Base-by-base conservation (phyloP, 495 filamentous ascomycete genomes). In the Penicillium egyptiacum region DNA sequence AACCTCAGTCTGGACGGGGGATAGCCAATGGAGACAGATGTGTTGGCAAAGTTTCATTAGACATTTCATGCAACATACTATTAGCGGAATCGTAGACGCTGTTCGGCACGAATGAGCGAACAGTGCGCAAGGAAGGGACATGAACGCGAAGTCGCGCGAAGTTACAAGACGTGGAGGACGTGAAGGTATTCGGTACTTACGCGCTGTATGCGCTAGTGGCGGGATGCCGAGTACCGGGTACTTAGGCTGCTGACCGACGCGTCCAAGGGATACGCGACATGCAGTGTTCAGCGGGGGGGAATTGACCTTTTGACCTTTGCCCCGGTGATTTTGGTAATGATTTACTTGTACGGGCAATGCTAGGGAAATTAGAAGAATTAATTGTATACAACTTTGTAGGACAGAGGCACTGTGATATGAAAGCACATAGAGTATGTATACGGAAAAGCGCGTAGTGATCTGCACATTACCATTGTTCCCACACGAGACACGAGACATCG, bases 181-280 rank as follows among this genome's bases (percentile, higher is more conserved):
- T 52, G 26, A n/a, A 51, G 31, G 58, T 60, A 55, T 30, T 39
- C 16, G 26, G n/a, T 60, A 55, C 53, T 55, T 46, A 35, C 41
- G 42, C 41, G 41, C 12, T 28, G 20, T 33, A 33, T 35, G 10
- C 22, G 33, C 19, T 20, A 19, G 28, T 22, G 42, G 16, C 42
- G 31, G 19, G 16, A 47, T 35, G 42, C 22, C 30, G 31, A 47
- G 53, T 55, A 55, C 43, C 43, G 30, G 31, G 43, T 55, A 55
- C 53, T 47, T 55, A 0, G 5, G 22, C 11, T 28, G 26, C 45
- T 50, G 46, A 48, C 22, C 10, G 53, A 55, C 53, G 53, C 53
- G 53, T 55, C 23, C 30, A 47, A 55, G 53, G 53, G 53, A 55
- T 55, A 22, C 51, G 51, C 40, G 51, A 53, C 42, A 50, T 43